Evolutionary conservation across 2,329 filamentous ascomycete genomes (phyloP), one percentile per base, ranked within the genome.

Genomic region (Westerdykella sp.): DNA sequence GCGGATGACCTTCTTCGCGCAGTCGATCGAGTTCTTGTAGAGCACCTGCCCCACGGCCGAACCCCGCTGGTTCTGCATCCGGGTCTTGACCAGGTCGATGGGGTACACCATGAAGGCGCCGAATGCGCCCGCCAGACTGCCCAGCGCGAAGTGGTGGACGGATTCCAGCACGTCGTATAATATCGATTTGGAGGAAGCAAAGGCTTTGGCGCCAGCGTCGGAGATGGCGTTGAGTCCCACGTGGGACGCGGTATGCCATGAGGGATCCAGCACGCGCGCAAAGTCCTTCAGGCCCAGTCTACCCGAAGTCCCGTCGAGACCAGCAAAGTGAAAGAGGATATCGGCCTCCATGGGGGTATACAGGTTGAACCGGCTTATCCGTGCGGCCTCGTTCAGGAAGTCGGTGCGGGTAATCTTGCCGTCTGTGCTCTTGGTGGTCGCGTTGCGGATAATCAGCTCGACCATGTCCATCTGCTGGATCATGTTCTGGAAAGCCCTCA

Each of bases 31-130:
- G 76, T 98, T 98, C 71, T 95, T 95, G 73, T 98, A 98, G 48
- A 97, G 72, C 48, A 85, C 76, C 68, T 95, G 84, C 44, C 93
- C 93, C 1, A 90, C 87, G 40, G 84, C 80, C 14, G 58, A 57
- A 40, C 81, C 82, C 54, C 93, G 81, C 75, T 98, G 93, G 73
- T 98, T 98, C 71, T 98, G 93, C 83, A 98, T 86, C 48, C 93
- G 83, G 1, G 93, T 98, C 79, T 98, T 98, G 68, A 98, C 93
- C 48, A 98, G 73, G 73, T 98, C 93, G 63, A 98, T 97, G 18
- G 93, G 93, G 67, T 98, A 98, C 42, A 98, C 93, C 88, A 98
- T 96, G 67, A 98, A 97, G 11, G 93, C 93, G 66, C 93, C 93
- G 64, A 98, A 98, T 9, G 93, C 93, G 69, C 93, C 93, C 6